Evolutionary conservation across 208 protist species (phyloP).

Genomic region (Plasmodiophora brassicae): DNA sequence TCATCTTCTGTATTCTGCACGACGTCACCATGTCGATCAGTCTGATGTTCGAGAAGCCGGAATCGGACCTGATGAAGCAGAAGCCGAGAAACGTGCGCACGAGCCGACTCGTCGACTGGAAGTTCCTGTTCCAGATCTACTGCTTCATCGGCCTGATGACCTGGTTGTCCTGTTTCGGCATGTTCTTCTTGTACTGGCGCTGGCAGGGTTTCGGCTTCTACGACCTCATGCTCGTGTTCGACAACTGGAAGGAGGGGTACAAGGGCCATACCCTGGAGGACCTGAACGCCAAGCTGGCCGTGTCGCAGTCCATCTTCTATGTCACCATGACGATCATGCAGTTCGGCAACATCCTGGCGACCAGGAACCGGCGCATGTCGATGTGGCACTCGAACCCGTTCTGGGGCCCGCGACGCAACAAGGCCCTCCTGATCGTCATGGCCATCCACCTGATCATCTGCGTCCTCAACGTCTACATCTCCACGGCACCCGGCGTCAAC

Average conservation of each 20-base stretch:
- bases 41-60: conserved; percentile 47
- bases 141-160: not conserved
- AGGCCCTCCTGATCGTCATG: not conserved
- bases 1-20: not conserved
- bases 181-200: not conserved
- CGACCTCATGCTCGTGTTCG: not conserved
- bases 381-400: not conserved
- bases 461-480: not conserved
- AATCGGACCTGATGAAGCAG: conserved; percentile 52
- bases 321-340: not conserved
- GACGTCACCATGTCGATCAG: conserved; percentile 48
- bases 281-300: not conserved
- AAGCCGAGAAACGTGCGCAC: conserved; percentile 44
- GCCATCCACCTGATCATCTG: not conserved
- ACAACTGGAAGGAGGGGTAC: not conserved
- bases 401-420: not conserved
- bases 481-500: not conserved
- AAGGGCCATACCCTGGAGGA: not conserved
- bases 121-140: not conserved
- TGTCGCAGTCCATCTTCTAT: not conserved
- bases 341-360: not conserved
- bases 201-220: not conserved
- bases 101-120: conserved; percentile 47
- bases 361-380: not conserved
- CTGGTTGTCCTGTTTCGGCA: not conserved